Evolutionary conservation across 208 protist species (phyloP).

Genomic region (Strigomonas culicis): DNA sequence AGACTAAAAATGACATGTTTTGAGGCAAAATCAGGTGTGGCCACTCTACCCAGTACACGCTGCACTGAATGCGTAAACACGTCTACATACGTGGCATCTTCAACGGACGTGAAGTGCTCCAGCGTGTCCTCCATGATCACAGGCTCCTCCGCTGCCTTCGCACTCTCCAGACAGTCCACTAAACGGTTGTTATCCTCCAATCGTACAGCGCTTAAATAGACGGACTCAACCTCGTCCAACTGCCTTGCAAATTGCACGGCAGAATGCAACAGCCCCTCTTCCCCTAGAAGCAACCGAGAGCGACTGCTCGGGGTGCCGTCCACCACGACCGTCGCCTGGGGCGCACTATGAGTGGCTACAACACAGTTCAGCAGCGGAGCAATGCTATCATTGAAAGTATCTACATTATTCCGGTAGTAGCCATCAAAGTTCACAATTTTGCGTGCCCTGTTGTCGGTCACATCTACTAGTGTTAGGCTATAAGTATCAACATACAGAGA

Average conservation of each 20-base stretch:
- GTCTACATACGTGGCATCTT: slow-evolving; percentile 53
- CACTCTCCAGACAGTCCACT: slow-evolving; percentile 28
- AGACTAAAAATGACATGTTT: slow-evolving; percentile 64
- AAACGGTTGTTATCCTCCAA: slow-evolving; percentile 56
- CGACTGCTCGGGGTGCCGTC: slow-evolving; percentile 30
- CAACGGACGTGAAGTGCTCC: slow-evolving; percentile 64
- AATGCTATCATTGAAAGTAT: slow-evolving; percentile 31
- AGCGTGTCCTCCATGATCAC: slow-evolving; percentile 57
- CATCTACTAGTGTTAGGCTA: slow-evolving; percentile 50
- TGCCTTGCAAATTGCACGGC: neutral
- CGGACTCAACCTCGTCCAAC: slow-evolving; percentile 21
- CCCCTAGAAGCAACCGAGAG: neutral
- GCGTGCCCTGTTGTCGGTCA: slow-evolving; percentile 58
- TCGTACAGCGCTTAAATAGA: slow-evolving; percentile 50
- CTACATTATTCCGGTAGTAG: slow-evolving; percentile 8
- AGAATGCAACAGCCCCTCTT: neutral
- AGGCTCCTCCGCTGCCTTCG: slow-evolving; percentile 21
- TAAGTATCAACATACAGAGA: slow-evolving; percentile 27
- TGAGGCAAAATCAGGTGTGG: slow-evolving; percentile 14
- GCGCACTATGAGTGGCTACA: slow-evolving; percentile 22
- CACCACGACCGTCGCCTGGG: slow-evolving; percentile 53
- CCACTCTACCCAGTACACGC: slow-evolving; percentile 19
- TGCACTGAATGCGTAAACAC: slow-evolving; percentile 17
- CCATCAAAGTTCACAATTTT: slow-evolving; percentile 55
- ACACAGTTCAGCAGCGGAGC: slow-evolving; percentile 40